phyloP scores from a whole-genome alignment of 495 filamentous ascomycete species.

The Neurospora tetrasperma region DNA sequence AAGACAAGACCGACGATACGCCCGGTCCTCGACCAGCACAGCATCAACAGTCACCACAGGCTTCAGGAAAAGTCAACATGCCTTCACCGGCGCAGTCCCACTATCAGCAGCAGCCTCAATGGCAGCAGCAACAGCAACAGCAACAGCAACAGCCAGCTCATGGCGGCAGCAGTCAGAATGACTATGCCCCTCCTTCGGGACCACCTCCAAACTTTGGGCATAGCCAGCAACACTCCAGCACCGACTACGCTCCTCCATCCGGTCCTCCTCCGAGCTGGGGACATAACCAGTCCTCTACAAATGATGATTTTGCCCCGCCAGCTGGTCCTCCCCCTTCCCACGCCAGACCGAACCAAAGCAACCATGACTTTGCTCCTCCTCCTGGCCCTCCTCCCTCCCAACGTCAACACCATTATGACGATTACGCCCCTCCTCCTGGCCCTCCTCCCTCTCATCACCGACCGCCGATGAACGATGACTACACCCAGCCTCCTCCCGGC shows the following conservation, averaged over 20 bases:
- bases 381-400: constrained; percentile 24
- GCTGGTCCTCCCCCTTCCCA: not conserved
- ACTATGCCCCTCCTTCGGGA: constrained; percentile 4
- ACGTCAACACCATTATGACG: constrained; percentile 3
- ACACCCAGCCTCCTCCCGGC: constrained; percentile 29
- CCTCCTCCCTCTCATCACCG: constrained; percentile 23
- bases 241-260: constrained; percentile 27
- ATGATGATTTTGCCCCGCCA: not conserved
- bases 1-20: constrained; percentile 21
- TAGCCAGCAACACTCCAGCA: not conserved
- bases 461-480: constrained; percentile 8
- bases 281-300: not conserved
- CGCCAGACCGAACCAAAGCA: not conserved
- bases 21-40: constrained; percentile 14
- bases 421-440: constrained; percentile 15
- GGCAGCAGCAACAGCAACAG: constrained; percentile 5
- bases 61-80: constrained; percentile 8
- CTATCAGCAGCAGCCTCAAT: constrained; percentile 5
- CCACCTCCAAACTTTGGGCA: constrained; percentile 1
- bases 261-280: constrained; percentile 21
- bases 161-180: not conserved
- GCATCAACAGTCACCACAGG: constrained; percentile 18
- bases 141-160: constrained; percentile 10
- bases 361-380: constrained; percentile 24
- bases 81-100: not conserved